A percentile compares a stretch with the other conserved stretches of the same genome.
Conservation (phyloP, 495 filamentous ascomycete species). For the Darksidea phi region DNA sequence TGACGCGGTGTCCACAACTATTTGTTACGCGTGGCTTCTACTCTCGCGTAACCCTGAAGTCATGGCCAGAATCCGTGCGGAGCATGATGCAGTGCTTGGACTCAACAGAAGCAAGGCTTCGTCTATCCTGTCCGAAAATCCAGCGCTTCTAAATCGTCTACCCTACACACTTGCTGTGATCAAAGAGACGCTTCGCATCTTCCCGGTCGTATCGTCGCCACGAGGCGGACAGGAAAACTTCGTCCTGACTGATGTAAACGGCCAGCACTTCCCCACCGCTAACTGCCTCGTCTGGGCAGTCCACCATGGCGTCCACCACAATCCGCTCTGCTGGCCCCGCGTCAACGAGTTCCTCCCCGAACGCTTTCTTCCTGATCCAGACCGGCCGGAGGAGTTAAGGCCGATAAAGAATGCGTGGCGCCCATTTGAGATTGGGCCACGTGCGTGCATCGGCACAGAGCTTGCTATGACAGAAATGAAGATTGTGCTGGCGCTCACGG, state of each 20-base stretch:
- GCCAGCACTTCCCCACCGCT: not conserved
- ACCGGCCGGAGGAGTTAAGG: constrained; percentile 39
- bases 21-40: no score
- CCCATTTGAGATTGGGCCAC: constrained; percentile 42
- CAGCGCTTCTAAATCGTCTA: not conserved
- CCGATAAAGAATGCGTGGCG: constrained; percentile 35
- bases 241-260: not conserved
- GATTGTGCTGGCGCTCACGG: constrained; percentile 47
- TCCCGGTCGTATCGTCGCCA: not conserved
- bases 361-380: not conserved
- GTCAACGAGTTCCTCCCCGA: not conserved
- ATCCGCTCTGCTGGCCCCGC: not conserved
- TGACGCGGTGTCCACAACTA: no score
- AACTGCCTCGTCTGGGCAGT: not conserved
- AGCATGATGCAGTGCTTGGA: not conserved
- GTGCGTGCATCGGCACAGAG: constrained; percentile 56
- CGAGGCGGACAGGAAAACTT: constrained; percentile 6
- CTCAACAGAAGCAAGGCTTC: constrained; percentile 40
- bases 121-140: constrained; percentile 37
- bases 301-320: not conserved
- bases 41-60: constrained; percentile 46
- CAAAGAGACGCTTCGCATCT: constrained; percentile 1
- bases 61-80: constrained; percentile 41
- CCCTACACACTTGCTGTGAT: not conserved
- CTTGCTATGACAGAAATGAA: constrained; percentile 28